Percentiles rank a stretch among this genome's conserved stretches.
phyloP scores from a whole-genome alignment of 2,329 filamentous ascomycete genomes.

The Alternaria tenuissima region DNA sequence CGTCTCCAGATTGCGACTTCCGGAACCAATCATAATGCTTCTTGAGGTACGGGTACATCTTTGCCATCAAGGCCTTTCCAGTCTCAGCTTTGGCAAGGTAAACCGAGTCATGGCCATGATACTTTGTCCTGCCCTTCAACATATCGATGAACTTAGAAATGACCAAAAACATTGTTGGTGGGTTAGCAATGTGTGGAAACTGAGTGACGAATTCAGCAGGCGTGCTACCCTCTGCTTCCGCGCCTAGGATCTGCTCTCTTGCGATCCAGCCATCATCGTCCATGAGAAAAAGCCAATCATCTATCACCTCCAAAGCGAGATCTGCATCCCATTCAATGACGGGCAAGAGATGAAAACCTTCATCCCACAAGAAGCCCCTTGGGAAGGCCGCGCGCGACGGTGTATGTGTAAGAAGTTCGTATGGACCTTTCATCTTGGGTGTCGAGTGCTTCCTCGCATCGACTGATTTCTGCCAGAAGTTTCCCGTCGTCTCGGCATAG shows the following conservation, averaged over 20 bases:
- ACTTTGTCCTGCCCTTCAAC: slow-evolving; percentile 46
- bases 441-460: slow-evolving; percentile 74
- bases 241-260: slow-evolving; percentile 89
- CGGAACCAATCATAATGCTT: slow-evolving; percentile 94
- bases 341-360: slow-evolving; percentile 90
- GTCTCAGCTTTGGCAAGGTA: slow-evolving; percentile 68
- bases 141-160: slow-evolving; percentile 78
- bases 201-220: slow-evolving; percentile 89
- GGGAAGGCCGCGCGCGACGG: slow-evolving; percentile 94
- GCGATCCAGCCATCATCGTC: slow-evolving; percentile 97
- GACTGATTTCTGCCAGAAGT: slow-evolving; percentile 91
- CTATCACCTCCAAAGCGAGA: slow-evolving; percentile 81
- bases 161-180: slow-evolving; percentile 89
- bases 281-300: slow-evolving; percentile 93
- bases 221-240: slow-evolving; percentile 89
- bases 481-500: slow-evolving; percentile 91
- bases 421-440: slow-evolving; percentile 77
- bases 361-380: slow-evolving; percentile 94
- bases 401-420: slow-evolving; percentile 86
- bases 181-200: slow-evolving; percentile 96
- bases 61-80: slow-evolving; percentile 74
- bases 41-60: slow-evolving; percentile 85
- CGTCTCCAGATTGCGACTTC: slow-evolving; percentile 83
- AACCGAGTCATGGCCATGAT: slow-evolving; percentile 64
- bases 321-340: slow-evolving; percentile 93